Evolutionary conservation across 2,329 filamentous ascomycete genomes (phyloP), one percentile per base, ranked within the genome.

Genomic region (Colletotrichum australisinense): DNA sequence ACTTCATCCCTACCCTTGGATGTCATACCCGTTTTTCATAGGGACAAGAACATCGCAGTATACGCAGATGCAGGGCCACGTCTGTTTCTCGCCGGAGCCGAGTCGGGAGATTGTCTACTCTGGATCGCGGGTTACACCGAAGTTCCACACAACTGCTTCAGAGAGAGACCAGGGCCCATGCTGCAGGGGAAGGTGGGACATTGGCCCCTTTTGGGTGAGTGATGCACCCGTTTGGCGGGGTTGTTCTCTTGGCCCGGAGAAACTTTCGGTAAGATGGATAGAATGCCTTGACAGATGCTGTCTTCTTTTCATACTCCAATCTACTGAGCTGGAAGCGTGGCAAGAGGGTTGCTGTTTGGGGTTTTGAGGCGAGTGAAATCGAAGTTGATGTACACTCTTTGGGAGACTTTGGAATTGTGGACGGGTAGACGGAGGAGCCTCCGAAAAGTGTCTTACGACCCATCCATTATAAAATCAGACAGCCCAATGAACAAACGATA

Each of bases 171-270:
- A 26, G 69, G 65, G 62, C n/a, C 16, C 63, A 52, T 24, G n/a
- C 19, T 57, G 56, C 63, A 56, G 35, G 69, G 49, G 49, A 38
- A 67, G 57, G 63, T 55, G 35, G 49, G 26, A 52, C 57, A n/a
- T 11, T 19, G 7, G 24, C 26, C 56, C 67, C 32, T 68, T 35
- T 49, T 35, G 46, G 46, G 24, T 56, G 26, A n/a, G 24, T 53
- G 53, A 26, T 71, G 63, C 69, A 46, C n/a, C 8, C 24, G 24
- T 67, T 55, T 46, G 35, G 42, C 57, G 46, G 69, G 63, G 63
- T 42, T 26, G 5, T 55, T 22, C 26, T 38, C 56, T 67, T 71
- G 56, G 63, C 57, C 38, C 69, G 69, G 69, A 63, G 69, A 72
- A 72, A 62, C 57, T 68, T 38, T 72, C 69, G 69, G 63, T 14